These are phyloP conservation scores for Sporothrix pallida DNA, from an alignment of 2,329 filamentous ascomycete species.

Conservation along the genomic window DNA sequence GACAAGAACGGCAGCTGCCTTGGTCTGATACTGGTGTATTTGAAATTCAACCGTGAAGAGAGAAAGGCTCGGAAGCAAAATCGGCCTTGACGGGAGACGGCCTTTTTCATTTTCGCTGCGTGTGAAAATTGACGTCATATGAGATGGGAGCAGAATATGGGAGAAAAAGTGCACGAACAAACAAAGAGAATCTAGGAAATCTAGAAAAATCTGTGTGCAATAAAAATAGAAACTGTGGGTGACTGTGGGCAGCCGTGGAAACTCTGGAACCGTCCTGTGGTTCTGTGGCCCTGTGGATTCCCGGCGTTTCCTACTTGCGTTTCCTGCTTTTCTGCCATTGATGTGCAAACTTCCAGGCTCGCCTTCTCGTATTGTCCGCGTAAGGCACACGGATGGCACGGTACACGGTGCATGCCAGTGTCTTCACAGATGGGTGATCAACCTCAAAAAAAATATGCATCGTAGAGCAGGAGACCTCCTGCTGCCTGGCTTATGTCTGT, in stretches of 20 bases:
- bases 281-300: background rate
- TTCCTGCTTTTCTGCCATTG: background rate
- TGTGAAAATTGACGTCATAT: background rate
- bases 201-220: background rate
- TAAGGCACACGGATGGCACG: conserved; percentile 4
- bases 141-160: background rate
- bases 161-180: background rate
- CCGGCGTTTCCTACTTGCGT: background rate
- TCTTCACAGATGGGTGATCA: too few species aligned
- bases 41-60: too few species aligned
- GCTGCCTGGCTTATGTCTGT: background rate
- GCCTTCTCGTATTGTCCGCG: background rate
- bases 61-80: conserved; percentile 11
- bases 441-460: background rate
- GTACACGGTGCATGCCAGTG: background rate
- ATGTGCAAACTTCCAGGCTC: background rate
- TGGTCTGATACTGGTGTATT: background rate
- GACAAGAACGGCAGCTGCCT: background rate
- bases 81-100: background rate
- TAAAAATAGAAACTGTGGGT: conserved; percentile 17
- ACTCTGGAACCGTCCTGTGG: too few species aligned
- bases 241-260: background rate
- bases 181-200: background rate
- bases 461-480: background rate
- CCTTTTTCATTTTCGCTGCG: conserved; percentile 4